Base-by-base conservation (phyloP, 2,329 filamentous ascomycete genomes). In the Elsinoe perseae region DNA sequence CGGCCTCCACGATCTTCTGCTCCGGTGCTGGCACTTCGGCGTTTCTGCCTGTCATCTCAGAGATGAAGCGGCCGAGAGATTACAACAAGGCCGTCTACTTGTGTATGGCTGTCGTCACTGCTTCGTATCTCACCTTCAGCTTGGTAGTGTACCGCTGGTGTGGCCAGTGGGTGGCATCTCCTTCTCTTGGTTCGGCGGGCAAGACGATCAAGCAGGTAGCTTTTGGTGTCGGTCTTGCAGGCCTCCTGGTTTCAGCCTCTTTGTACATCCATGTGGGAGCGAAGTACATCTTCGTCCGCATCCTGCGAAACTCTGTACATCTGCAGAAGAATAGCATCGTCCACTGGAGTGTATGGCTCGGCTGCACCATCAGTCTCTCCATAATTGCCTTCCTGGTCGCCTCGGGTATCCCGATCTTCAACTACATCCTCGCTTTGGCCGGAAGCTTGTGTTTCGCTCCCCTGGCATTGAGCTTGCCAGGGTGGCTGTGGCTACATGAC, bases 31-130 rank as follows among this genome's bases (percentile, higher is more conserved):
- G 78, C 16, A 83, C 81, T 0, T 79, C 77, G 0, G 80, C 80
- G 1, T 85, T 84, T 63, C 69, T 85, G 1, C 80, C 81, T 3
- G 80, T 86, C 57, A 85, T 85, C 54, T 80, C 78, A 0, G 83
- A 86, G 69, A 86, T 86, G 81, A 73, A 71, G 40, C 73, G 75
- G 27, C 82, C 82, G 0, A 72, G 72, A 18, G 79, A 84, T 61
- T 85, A 80, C 66, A 75, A 75, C 58, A 84, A 83, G 65, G 77
- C 82, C 0, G 72, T 85, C 0, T 83, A 77, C 63, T 67, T 77
- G 12, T 81, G 78, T 66, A 82, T 83, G 80, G 71, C 67, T 14
- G 67, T 84, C 53, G 80, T 82, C 3, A 78, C 77, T 0, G 73
- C 75, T 0, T 76, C 77, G 0, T 85, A 85, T 63, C 71, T 83